Percentiles rank a stretch among this genome's conserved stretches.
phyloP scores from a whole-genome alignment of 192 early-diverging fungal species.

The Mortierella antarctica region DNA sequence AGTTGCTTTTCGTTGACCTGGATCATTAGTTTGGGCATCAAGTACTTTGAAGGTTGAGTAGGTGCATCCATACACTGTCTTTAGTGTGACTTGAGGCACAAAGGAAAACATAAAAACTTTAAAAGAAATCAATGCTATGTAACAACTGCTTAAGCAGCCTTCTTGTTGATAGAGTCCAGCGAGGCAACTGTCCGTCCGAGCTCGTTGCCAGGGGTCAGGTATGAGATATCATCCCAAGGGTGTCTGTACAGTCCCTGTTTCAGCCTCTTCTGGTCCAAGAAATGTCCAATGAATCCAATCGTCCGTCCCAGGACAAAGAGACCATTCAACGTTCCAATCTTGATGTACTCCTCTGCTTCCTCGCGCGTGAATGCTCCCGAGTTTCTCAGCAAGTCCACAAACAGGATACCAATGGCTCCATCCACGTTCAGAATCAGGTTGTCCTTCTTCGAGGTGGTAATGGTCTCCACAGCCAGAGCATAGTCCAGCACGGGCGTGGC shows the following conservation, averaged over 20 bases:
- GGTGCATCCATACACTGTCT: no score
- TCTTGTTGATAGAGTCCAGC: slow-evolving; percentile 50
- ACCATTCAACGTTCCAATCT: slow-evolving; percentile 96
- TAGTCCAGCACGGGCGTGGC: slow-evolving; percentile 90
- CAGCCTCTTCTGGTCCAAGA: slow-evolving; percentile 96
- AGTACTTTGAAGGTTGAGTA: no score
- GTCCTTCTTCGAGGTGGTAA: slow-evolving; percentile 99
- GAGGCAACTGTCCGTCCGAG: slow-evolving; percentile 54
- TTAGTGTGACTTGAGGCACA: neutral
- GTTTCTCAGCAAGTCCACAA: slow-evolving; percentile 93
- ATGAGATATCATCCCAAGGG: slow-evolving; percentile 97
- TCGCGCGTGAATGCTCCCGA: slow-evolving; percentile 93
- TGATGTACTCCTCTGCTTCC: slow-evolving; percentile 96
- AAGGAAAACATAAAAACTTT: neutral
- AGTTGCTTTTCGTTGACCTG: no score
- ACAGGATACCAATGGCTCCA: slow-evolving; percentile 93
- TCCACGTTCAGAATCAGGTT: slow-evolving; percentile 97
- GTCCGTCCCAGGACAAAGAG: slow-evolving; percentile 95
- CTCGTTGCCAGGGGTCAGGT: slow-evolving; percentile 71
- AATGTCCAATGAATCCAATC: slow-evolving; percentile 98
- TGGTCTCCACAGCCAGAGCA: slow-evolving; percentile 91
- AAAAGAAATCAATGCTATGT: no score
- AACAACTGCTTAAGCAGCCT: slow-evolving; percentile 21
- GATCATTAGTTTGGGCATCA: no score
- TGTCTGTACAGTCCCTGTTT: slow-evolving; percentile 99